A percentile compares a stretch with the other conserved stretches of the same genome.
Conservation (phyloP, 2,329 filamentous ascomycete genomes). For the Venturia nashicola region DNA sequence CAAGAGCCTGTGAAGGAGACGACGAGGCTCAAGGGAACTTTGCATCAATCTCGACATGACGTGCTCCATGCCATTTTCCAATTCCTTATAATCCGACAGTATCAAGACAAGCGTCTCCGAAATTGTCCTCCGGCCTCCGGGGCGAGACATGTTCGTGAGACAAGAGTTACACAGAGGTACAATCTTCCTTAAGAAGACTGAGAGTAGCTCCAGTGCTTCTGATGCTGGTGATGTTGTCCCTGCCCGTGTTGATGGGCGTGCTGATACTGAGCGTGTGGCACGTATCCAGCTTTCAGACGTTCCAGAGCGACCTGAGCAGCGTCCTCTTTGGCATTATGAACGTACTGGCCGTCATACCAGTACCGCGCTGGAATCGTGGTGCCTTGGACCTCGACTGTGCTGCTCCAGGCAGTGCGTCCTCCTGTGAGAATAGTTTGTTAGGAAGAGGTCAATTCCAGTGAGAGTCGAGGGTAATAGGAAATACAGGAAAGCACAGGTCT, state of each 20-base stretch:
- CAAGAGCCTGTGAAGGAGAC: neutral
- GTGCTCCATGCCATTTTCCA: neutral
- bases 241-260: neutral
- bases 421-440: conserved; percentile 29
- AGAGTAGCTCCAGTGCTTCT: neutral
- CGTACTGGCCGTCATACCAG: conserved; percentile 77
- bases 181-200: neutral
- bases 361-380: conserved; percentile 58
- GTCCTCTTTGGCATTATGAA: conserved; percentile 81
- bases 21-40: neutral
- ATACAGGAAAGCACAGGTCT: neutral
- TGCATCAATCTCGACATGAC: neutral
- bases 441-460: neutral
- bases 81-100: neutral
- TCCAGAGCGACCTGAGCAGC: conserved; percentile 64
- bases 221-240: neutral
- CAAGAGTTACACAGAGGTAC: neutral
- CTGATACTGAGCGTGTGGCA: neutral
- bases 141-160: neutral
- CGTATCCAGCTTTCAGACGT: neutral
- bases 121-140: neutral
- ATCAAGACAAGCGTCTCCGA: conserved; percentile 1
- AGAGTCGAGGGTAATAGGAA: neutral
- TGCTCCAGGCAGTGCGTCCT: conserved; percentile 84
- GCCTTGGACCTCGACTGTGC: conserved; percentile 60